Conservation (phyloP, 768 basidiomycete genomes). For the Phlegmacium glaucopus region DNA sequence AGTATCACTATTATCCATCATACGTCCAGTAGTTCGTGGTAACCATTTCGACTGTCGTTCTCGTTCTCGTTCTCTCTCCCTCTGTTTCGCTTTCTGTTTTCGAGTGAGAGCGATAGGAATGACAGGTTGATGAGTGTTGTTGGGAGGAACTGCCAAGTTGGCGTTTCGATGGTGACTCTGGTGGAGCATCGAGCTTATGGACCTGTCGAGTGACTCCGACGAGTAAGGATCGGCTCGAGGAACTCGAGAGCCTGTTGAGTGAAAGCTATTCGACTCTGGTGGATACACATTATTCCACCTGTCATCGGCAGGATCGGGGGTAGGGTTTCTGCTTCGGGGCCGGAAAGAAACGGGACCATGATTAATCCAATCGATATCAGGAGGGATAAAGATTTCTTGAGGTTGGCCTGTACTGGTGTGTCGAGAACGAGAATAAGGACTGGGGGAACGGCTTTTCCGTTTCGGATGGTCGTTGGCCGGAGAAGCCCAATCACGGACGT, state of each 20-base stretch:
- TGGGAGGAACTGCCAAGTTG: neutral
- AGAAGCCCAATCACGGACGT: neutral
- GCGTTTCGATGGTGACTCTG: neutral
- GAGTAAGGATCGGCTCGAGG: neutral
- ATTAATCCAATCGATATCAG: slow-evolving; percentile 4
- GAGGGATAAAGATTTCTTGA: slow-evolving; percentile 13
- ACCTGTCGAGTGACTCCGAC: neutral
- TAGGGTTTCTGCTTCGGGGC: neutral
- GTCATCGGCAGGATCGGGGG: slow-evolving; percentile 1
- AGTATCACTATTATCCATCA: neutral
- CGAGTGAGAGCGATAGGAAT: slow-evolving; percentile 1
- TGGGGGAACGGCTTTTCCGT: neutral
- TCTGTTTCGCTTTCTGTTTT: slow-evolving; percentile 13
- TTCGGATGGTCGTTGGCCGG: neutral
- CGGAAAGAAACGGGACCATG: slow-evolving; percentile 4
- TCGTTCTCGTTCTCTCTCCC: slow-evolving; percentile 9
- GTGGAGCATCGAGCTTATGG: neutral
- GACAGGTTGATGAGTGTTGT: neutral
- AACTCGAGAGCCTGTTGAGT: neutral
- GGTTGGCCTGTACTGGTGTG: neutral
- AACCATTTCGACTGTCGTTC: slow-evolving; percentile 12
- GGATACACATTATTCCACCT: slow-evolving; percentile 6
- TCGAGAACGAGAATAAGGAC: neutral
- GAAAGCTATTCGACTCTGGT: neutral
- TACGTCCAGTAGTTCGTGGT: slow-evolving; percentile 1